Evolutionary conservation across 148 eudicot genomes (phyloP).

Genomic region (Silene conica): DNA sequence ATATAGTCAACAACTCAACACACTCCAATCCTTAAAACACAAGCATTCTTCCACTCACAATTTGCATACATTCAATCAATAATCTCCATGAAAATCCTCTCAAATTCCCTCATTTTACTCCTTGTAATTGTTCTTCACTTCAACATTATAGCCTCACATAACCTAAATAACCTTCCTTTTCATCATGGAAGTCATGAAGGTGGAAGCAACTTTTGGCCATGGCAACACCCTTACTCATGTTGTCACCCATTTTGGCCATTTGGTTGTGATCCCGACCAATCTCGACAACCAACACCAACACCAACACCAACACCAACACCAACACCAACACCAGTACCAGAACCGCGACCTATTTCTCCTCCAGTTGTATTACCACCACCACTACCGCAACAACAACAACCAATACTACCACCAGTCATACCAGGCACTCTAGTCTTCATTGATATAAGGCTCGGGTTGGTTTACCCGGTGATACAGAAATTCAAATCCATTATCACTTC

Average conservation of each 20-base stretch:
- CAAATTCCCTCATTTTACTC: background rate
- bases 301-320: background rate
- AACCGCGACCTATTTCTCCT: background rate
- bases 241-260: slow-evolving; percentile 29
- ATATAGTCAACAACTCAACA: no score
- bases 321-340: background rate
- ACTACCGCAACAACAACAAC: slow-evolving; percentile 7
- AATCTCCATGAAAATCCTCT: background rate
- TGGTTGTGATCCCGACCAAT: background rate
- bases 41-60: slow-evolving; percentile 4
- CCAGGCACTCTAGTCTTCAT: slow-evolving; percentile 30
- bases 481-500: slow-evolving; percentile 57
- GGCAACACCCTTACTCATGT: slow-evolving; percentile 12
- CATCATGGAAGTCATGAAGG: background rate
- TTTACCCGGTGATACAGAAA: slow-evolving; percentile 61
- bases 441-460: slow-evolving; percentile 50
- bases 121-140: background rate
- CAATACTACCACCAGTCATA: slow-evolving; percentile 7
- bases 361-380: slow-evolving; percentile 6
- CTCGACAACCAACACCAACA: background rate
- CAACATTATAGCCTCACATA: background rate
- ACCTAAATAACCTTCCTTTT: background rate
- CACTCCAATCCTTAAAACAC: background rate
- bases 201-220: slow-evolving; percentile 16
- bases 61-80: background rate